Base-by-base conservation (phyloP, 352 stramenopile genomes). In the Pythium folliculosum region DNA sequence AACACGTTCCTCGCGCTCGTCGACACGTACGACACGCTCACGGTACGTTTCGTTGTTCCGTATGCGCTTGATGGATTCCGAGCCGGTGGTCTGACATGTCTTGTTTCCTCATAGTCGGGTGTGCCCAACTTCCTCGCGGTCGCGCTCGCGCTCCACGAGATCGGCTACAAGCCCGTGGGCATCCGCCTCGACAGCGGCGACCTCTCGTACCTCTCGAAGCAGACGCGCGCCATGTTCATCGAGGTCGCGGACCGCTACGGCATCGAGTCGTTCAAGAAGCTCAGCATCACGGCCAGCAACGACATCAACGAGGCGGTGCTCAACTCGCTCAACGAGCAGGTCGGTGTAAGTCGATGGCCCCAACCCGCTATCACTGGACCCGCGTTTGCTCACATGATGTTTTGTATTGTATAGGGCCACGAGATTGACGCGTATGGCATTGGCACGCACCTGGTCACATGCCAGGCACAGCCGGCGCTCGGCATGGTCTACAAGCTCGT, bases 401-500 rank as follows among this genome's bases (percentile, higher is more conserved):
- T 21, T 69, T 58, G 62, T n/a, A 51, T 72, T 64, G 17, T 30
- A 45, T 67, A 95, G 80, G 90, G 94, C 59, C 96, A 99, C 76
- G 91, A 95, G 49, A 98, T 99, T 62, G 96, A 98, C 60, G 79
- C 92, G 38, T 99, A 97, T 72, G 96, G 96, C 47, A 99, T 99
- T 73, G 96, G 96, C 14, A 98, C 95, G 40, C 86, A 98, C 73
- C 69, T 98, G 44, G 92, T 99, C 40, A 99, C 98, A 8, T 99
- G 98, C 76, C 97, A 99, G 77, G 90, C 89, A 19, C 97, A 99
- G 72, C 98, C 98, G 23, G 97, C 98, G 23, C 83, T 99, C 1
- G 98, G 98, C 23, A 97, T 97, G 97, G 98, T 99, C 22, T 99
- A 99, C 89, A 99, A 99, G 81, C 86, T 99, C 23, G 97, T 99